Evolutionary conservation across 2,329 filamentous ascomycete species (phyloP).

Genomic region (Penicillium concentricum): DNA sequence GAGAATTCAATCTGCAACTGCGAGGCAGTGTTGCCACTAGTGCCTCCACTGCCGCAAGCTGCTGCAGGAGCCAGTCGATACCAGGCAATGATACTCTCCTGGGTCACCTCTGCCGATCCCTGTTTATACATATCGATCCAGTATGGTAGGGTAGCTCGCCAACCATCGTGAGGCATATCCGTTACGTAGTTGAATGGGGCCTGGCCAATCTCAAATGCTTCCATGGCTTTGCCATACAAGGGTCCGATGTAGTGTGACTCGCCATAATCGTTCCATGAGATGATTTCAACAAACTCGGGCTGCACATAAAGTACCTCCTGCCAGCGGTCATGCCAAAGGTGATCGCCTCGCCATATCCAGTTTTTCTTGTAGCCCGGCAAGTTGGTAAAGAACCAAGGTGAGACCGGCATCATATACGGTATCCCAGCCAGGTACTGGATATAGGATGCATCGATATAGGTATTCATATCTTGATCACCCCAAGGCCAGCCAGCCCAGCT

Average conservation of each 20-base stretch:
- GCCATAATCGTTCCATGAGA: conserved; percentile 49
- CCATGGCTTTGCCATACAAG: neutral
- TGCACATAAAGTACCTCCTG: conserved; percentile 15
- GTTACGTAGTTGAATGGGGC: neutral
- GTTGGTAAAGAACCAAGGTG: conserved; percentile 59
- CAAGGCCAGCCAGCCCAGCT: neutral
- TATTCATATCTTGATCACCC: neutral
- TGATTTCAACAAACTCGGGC: neutral
- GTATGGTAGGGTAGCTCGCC: conserved; percentile 26
- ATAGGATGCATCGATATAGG: conserved; percentile 1
- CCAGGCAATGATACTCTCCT: too few relatives aligned
- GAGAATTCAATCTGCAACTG: conserved; percentile 4
- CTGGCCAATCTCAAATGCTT: neutral
- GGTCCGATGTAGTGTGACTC: conserved; percentile 42
- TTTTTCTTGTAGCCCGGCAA: conserved; percentile 58
- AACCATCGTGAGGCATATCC: neutral
- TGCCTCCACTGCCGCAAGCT: neutral
- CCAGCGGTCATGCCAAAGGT: conserved; percentile 62
- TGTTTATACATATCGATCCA: conserved; percentile 30
- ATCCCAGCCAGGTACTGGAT: neutral
- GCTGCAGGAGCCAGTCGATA: too few relatives aligned
- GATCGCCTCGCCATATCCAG: conserved; percentile 61
- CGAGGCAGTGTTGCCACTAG: neutral
- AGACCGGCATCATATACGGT: conserved; percentile 54
- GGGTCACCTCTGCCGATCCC: too few relatives aligned